These are phyloP conservation scores for Fusarium lateritium DNA, from an alignment of 2,329 filamentous ascomycete genomes.

Conservation along the genomic window DNA sequence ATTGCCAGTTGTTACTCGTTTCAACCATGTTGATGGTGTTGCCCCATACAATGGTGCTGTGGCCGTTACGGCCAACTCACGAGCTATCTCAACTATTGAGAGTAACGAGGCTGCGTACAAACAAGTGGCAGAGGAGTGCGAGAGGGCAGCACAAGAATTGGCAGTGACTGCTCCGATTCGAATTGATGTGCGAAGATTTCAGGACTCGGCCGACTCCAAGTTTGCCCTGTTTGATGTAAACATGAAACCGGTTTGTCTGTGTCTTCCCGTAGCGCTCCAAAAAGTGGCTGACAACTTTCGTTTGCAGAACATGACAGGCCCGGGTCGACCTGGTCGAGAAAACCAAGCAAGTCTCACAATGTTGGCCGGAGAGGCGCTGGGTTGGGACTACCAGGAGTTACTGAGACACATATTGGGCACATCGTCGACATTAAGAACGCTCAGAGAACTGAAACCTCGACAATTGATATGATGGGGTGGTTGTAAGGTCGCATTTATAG, in stretches of 20 bases:
- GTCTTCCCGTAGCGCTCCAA: not conserved
- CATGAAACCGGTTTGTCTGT: conserved; percentile 63
- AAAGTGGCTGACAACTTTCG: conserved; percentile 13
- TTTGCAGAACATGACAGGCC: conserved; percentile 41
- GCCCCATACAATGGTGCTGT: conserved; percentile 43
- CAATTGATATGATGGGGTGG: not conserved
- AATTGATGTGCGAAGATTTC: conserved; percentile 62
- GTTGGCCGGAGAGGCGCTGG: conserved; percentile 32
- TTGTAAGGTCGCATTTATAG: too few relatives aligned
- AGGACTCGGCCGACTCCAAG: conserved; percentile 43
- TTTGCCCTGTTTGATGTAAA: conserved; percentile 67
- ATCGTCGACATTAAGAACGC: conserved; percentile 19
- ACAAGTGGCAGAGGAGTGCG: conserved; percentile 56
- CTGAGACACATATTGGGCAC: conserved; percentile 27
- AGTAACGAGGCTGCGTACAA: conserved; percentile 33
- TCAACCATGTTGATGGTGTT: conserved; percentile 37
- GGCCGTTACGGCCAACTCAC: conserved; percentile 57
- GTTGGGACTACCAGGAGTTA: conserved; percentile 33
- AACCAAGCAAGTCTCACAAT: conserved; percentile 42
- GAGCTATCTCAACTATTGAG: conserved; percentile 52
- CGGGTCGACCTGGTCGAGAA: conserved; percentile 33
- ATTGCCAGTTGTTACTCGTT: conserved; percentile 52
- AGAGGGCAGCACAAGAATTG: conserved; percentile 57
- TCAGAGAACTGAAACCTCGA: conserved; percentile 8
- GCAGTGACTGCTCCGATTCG: conserved; percentile 61